phyloP scores from a whole-genome alignment of 805 yeast species.

The Sugiyamaella qingdaonensis region DNA sequence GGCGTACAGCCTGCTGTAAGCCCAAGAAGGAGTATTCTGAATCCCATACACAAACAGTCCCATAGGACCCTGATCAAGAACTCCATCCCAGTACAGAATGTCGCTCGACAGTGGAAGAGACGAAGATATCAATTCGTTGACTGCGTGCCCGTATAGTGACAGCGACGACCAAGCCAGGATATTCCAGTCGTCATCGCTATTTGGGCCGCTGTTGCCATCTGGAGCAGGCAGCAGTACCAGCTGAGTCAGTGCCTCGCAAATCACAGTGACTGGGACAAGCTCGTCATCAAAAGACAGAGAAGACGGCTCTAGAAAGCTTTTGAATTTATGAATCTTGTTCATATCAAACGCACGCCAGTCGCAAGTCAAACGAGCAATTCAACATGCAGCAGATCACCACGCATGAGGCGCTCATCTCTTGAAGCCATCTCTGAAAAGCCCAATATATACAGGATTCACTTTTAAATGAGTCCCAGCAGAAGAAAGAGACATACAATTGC shows the following conservation, averaged over 20 bases:
- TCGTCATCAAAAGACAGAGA: conserved; percentile 5
- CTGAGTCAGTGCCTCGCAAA: conserved; percentile 5
- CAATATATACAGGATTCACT: too few species aligned
- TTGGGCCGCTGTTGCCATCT: neutral
- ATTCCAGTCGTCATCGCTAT: conserved; percentile 25
- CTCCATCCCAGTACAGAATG: conserved; percentile 45
- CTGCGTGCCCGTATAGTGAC: conserved; percentile 34
- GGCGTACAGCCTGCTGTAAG: neutral
- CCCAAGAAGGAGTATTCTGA: conserved; percentile 33
- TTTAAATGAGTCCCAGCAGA: too few species aligned
- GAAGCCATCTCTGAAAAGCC: too few species aligned
- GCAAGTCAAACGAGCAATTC: too few species aligned
- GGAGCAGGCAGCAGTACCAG: neutral
- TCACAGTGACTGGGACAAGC: conserved; percentile 9
- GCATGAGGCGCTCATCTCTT: too few species aligned
- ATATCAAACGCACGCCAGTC: neutral
- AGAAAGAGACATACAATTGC: too few species aligned
- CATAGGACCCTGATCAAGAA: conserved; percentile 31
- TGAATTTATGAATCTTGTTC: conserved; percentile 1
- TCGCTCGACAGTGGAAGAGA: conserved; percentile 44
- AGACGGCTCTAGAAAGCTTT: neutral
- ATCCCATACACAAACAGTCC: conserved; percentile 37
- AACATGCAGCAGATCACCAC: too few species aligned
- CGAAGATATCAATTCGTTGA: conserved; percentile 35
- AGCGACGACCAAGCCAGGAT: conserved; percentile 33